A percentile compares a stretch with the other conserved stretches of the same genome.
phyloP scores from a whole-genome alignment of 2,329 filamentous ascomycete species.

The Pseudogymnoascus verrucosus region DNA sequence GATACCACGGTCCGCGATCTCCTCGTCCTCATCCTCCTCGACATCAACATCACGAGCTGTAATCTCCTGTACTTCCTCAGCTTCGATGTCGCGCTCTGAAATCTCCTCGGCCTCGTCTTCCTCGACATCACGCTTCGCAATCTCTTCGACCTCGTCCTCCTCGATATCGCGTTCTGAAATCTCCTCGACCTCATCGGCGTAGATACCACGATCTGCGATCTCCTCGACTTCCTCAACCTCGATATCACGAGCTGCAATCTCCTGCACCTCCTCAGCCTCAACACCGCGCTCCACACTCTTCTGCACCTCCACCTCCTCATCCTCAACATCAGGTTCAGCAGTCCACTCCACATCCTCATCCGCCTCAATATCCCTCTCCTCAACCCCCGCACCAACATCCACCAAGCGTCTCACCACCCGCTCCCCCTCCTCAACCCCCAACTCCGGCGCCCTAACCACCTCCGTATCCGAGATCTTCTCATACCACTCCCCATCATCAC shows the following conservation, averaged over 20 bases:
- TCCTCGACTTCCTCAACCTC: not conserved
- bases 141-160: not conserved
- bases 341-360: not conserved
- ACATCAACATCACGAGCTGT: not conserved
- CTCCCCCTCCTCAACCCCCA: not conserved
- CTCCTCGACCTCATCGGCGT: not conserved
- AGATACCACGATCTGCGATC: not conserved
- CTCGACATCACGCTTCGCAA: not conserved
- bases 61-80: not conserved
- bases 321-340: not conserved
- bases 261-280: not conserved
- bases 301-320: not conserved
- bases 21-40: not conserved
- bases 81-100: not conserved
- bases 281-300: not conserved
- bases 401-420: not conserved
- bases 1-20: not conserved
- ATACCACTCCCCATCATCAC: not conserved
- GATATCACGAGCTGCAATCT: not conserved
- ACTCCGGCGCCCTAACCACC: not conserved
- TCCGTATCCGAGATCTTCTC: slow-evolving; percentile 2
- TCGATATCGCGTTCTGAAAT: not conserved
- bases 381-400: not conserved
- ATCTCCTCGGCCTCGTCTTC: not conserved
- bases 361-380: not conserved